A percentile compares a stretch with the other conserved stretches of the same genome.
phyloP scores from a whole-genome alignment of 1,284 basidiomycete genomes.

The Apiotrichum sp. region DNA sequence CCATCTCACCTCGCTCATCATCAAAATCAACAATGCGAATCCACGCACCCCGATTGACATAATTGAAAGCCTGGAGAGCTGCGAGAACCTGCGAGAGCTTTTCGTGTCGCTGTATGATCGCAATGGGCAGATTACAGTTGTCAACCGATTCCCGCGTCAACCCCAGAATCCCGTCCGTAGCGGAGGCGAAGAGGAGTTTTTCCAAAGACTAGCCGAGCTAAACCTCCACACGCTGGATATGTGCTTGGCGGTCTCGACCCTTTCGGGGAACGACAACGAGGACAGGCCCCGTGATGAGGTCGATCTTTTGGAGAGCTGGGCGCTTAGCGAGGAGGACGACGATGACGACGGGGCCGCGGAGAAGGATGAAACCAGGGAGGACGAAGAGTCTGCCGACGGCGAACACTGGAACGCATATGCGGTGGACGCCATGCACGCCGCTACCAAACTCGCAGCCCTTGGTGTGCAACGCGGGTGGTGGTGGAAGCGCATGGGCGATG shows the following conservation, averaged over 20 bases:
- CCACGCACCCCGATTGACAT: neutral
- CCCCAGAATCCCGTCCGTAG: too few species aligned
- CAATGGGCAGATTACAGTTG: neutral
- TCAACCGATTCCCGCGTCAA: neutral
- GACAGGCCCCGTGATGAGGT: too few species aligned
- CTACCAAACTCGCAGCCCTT: neutral
- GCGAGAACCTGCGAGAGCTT: neutral
- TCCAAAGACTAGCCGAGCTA: too few species aligned
- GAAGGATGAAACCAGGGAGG: too few species aligned
- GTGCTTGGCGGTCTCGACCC: too few species aligned
- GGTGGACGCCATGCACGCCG: neutral
- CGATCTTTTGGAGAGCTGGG: too few species aligned
- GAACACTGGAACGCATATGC: too few species aligned
- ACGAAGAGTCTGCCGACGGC: neutral
- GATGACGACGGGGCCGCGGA: too few species aligned
- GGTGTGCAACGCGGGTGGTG: conserved; percentile 1
- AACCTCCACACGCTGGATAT: too few species aligned
- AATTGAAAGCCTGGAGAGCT: neutral
- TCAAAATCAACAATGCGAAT: neutral
- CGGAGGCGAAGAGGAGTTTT: too few species aligned
- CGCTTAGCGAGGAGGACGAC: too few species aligned
- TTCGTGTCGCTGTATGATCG: conserved; percentile 6
- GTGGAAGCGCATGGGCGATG: conserved; percentile 10
- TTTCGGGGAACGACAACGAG: too few species aligned
- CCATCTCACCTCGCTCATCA: neutral